A percentile compares a stretch with the other conserved stretches of the same genome.
Evolutionary conservation across 139 green algal genomes (phyloP).

Genomic region (Chlamydomonas sp.): DNA sequence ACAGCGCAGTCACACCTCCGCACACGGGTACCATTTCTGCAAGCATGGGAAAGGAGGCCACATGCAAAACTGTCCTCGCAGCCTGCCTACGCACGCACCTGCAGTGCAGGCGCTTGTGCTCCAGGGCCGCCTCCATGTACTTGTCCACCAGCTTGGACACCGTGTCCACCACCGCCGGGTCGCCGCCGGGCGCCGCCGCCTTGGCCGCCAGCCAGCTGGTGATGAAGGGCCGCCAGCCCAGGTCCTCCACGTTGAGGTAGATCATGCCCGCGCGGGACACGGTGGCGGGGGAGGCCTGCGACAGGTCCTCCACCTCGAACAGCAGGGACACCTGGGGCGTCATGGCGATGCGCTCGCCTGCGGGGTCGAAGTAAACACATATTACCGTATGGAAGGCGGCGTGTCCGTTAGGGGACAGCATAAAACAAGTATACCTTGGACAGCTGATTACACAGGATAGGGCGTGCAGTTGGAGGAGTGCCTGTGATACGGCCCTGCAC

Average conservation of each 20-base stretch:
- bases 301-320: conserved; percentile 89
- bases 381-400: too few relatives aligned
- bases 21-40: not conserved
- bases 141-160: conserved; percentile 75
- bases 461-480: too few relatives aligned
- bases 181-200: conserved; percentile 15
- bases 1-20: not conserved
- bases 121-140: conserved; percentile 76
- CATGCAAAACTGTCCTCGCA: not conserved
- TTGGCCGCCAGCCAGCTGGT: conserved; percentile 73
- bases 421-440: too few relatives aligned
- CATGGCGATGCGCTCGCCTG: conserved; percentile 86
- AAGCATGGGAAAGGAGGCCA: not conserved
- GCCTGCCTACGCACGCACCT: conserved; percentile 5
- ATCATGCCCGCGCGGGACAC: conserved; percentile 84
- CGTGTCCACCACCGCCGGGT: conserved; percentile 52
- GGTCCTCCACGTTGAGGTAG: conserved; percentile 87
- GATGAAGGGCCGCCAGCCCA: conserved; percentile 81
- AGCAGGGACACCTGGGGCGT: conserved; percentile 75
- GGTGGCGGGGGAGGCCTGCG: conserved; percentile 77
- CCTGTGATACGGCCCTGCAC: too few relatives aligned
- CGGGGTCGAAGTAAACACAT: not conserved
- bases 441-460: too few relatives aligned
- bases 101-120: conserved; percentile 77
- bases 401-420: too few relatives aligned